Base-by-base conservation (phyloP, 345 rosid genomes). In the Ceriops tagal region DNA sequence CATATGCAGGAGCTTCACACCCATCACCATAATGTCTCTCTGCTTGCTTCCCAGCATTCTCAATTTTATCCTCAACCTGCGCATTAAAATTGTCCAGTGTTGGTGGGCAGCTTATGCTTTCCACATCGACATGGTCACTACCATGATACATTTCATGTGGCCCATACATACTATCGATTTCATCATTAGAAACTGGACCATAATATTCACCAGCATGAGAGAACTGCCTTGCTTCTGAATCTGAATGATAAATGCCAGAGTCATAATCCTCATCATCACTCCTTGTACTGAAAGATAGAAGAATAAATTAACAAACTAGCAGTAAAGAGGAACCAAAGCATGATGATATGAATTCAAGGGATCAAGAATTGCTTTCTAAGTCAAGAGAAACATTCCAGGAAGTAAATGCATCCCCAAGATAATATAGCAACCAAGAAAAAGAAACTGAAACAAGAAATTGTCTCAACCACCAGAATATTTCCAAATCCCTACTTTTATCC, bases 251-350 rank as follows among this genome's bases (percentile, higher is more conserved):
- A 59, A 62, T 74, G 67, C 84, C 80, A 61, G 77, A 83, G 30
- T 84, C 93, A 34, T 89, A 62, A 35, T 83, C 88, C 39, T 90
- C 90, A 55, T 86, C 91, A 64, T 91, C 92, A 69, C 87, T 87
- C 89, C 96, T 88, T 34, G 20, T 31, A 53, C 53, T 52, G 43
- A 62, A 62, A 37, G 73, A 73, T 66, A 71, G 39, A 53, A 74
- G 76, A 57, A 53, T 66, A 6, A 18, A 72, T 43, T 31, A 63
- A 73, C 34, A 52, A 53, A 64, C 27, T 22, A 26, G 9, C 4
- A 62, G 71, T 28, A 22, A 22, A 73, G 77, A 62, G 67, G 63
- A 46, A 32, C 15, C 59, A 64, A 58, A 75, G 32, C 64, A 20
- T 18, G 8, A 52, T 19, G 61, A 52, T 46, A 28, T 58, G 64